Evolutionary conservation across 441 rosid genomes (phyloP).

Genomic region (Macaranga tanarius): DNA sequence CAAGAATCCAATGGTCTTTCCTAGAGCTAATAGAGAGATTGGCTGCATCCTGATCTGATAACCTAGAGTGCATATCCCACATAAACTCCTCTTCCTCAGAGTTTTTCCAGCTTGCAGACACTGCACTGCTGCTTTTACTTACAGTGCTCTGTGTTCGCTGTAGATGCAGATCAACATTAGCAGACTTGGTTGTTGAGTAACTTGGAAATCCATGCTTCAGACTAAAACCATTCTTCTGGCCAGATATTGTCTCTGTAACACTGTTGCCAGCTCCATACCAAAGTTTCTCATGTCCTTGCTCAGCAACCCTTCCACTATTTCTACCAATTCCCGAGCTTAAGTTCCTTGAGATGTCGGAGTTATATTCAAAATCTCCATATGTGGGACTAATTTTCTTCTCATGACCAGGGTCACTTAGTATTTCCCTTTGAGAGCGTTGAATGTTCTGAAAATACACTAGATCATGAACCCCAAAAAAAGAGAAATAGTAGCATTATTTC

Average conservation of each 20-base stretch:
- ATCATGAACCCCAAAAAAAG: slow-evolving; percentile 20
- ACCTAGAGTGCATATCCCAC: slow-evolving; percentile 91
- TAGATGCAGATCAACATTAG: slow-evolving; percentile 39
- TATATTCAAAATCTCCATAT: slow-evolving; percentile 60
- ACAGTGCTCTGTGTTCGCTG: slow-evolving; percentile 38
- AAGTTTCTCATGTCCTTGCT: slow-evolving; percentile 55
- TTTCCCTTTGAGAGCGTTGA: slow-evolving; percentile 56
- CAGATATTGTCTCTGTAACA: slow-evolving; percentile 50
- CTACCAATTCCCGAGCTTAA: slow-evolving; percentile 57
- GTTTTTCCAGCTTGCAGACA: slow-evolving; percentile 80
- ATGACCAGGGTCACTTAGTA: slow-evolving; percentile 46
- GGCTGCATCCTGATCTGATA: slow-evolving; percentile 55
- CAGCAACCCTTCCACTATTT: slow-evolving; percentile 50
- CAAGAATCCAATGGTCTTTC: slow-evolving; percentile 55
- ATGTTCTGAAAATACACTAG: slow-evolving; percentile 34
- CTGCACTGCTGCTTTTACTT: slow-evolving; percentile 47
- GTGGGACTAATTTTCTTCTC: slow-evolving; percentile 51
- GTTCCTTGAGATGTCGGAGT: slow-evolving; percentile 56
- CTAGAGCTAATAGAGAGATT: slow-evolving; percentile 44
- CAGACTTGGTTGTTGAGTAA: slow-evolving; percentile 44
- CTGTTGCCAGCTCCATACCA: slow-evolving; percentile 55
- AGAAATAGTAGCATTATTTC: not conserved
- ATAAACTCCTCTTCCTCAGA: slow-evolving; percentile 97
- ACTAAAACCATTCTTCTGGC: slow-evolving; percentile 63
- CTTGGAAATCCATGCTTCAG: slow-evolving; percentile 52